Percentiles rank a stretch among this genome's conserved stretches.
Evolutionary conservation across 768 basidiomycete species (phyloP).

Genomic region (Tylopilus sp.): DNA sequence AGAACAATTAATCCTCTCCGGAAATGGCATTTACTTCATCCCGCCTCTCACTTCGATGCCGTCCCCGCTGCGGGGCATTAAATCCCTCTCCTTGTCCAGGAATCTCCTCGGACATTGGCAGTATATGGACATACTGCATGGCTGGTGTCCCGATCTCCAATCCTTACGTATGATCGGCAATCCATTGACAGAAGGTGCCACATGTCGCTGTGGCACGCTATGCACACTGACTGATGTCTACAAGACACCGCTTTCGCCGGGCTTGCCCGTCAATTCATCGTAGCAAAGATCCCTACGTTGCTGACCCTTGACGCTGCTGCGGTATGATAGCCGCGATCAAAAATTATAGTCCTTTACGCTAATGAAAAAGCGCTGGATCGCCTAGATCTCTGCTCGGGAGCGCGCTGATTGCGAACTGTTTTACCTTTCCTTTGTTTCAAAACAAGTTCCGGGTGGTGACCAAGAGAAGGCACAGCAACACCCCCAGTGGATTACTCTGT

Average conservation of each 20-base stretch:
- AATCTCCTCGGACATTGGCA: constrained; percentile 60
- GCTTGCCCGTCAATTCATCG: constrained; percentile 53
- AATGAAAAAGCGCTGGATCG: constrained; percentile 1
- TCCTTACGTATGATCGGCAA: constrained; percentile 61
- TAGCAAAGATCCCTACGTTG: constrained; percentile 69
- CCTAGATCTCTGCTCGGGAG: constrained; percentile 66
- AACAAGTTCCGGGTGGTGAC: constrained; percentile 38
- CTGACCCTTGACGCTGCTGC: constrained; percentile 56
- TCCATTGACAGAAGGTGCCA: constrained; percentile 55
- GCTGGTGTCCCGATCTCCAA: constrained; percentile 68
- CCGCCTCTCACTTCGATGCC: constrained; percentile 24
- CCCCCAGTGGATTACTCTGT: constrained; percentile 64
- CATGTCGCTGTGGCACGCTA: background rate
- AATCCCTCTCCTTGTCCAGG: constrained; percentile 59
- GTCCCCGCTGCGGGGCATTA: constrained; percentile 37
- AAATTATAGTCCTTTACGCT: constrained; percentile 8
- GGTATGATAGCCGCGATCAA: constrained; percentile 39
- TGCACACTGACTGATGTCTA: background rate
- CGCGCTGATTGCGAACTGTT: constrained; percentile 80
- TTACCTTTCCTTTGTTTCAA: constrained; percentile 67
- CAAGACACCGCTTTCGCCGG: constrained; percentile 37
- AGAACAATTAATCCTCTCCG: constrained; percentile 60
- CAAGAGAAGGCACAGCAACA: constrained; percentile 47
- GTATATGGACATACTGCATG: constrained; percentile 58
- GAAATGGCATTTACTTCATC: constrained; percentile 55